Percentiles rank a stretch among this genome's conserved stretches.
Evolutionary conservation across 75 land plant genomes (phyloP).

Genomic region (Adiantum capillusveneris): DNA sequence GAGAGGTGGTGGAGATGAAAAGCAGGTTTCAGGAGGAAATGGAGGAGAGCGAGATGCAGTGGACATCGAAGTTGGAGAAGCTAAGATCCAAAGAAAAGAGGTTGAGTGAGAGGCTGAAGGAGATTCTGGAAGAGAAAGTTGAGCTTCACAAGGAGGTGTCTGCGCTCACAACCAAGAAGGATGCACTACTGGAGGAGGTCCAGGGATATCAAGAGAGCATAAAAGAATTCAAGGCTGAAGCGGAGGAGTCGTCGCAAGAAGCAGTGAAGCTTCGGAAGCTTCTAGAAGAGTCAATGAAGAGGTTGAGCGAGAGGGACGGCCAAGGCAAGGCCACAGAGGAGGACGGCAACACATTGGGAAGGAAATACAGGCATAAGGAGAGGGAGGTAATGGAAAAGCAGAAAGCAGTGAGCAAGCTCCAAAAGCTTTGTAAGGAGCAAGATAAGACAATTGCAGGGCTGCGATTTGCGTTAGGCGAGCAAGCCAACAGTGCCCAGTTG

Average conservation of each 20-base stretch:
- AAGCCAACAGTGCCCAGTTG: constrained; percentile 9
- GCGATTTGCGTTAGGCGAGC: constrained; percentile 32
- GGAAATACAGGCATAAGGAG: constrained; percentile 48
- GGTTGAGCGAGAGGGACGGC: constrained; percentile 12
- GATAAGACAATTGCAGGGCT: constrained; percentile 80
- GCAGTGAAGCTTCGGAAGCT: constrained; percentile 31
- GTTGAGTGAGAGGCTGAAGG: constrained; percentile 62
- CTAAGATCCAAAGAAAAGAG: constrained; percentile 60
- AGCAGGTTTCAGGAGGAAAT: constrained; percentile 48
- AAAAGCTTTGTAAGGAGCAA: constrained; percentile 69
- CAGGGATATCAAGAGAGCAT: constrained; percentile 24
- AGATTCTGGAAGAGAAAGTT: constrained; percentile 84
- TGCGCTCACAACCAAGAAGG: constrained; percentile 38
- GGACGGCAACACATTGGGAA: too few relatives aligned
- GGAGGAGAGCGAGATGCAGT: constrained; percentile 62
- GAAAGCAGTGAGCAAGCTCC: constrained; percentile 42
- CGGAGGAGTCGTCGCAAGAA: constrained; percentile 31
- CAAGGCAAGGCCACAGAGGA: too few relatives aligned
- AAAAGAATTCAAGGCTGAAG: constrained; percentile 18
- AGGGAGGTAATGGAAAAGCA: constrained; percentile 60
- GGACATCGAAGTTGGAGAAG: constrained; percentile 55
- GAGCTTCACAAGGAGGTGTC: constrained; percentile 76
- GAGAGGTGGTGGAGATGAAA: constrained; percentile 58
- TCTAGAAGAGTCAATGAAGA: constrained; percentile 31
- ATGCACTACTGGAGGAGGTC: constrained; percentile 13